These are phyloP conservation scores for Erysimum cheiri DNA, from an alignment of 441 rosid species.

Conservation along the genomic window DNA sequence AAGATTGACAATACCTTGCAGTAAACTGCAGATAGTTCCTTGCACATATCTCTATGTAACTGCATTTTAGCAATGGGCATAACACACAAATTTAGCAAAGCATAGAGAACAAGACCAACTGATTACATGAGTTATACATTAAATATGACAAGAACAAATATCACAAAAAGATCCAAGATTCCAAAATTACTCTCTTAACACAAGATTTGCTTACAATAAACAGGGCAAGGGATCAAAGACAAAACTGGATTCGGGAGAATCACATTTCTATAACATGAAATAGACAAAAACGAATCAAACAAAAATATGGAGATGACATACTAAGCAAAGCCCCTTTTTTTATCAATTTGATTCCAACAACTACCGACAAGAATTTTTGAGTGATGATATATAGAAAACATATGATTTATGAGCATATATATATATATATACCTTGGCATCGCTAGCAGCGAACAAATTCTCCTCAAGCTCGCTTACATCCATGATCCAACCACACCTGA, in stretches of 20 bases:
- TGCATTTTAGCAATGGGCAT: not conserved
- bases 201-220: slow-evolving; percentile 8
- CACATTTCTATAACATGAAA: not conserved
- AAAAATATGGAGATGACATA: not conserved
- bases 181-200: not conserved
- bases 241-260: not conserved
- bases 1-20: slow-evolving; percentile 5
- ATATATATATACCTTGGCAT: slow-evolving; percentile 8
- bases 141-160: too few relatives aligned
- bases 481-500: not conserved
- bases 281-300: not conserved
- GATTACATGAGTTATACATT: too few relatives aligned
- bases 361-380: not conserved
- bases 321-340: not conserved
- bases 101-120: not conserved
- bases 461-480: slow-evolving; percentile 16
- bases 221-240: slow-evolving; percentile 3
- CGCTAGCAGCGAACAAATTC: slow-evolving; percentile 20
- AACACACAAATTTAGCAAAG: not conserved
- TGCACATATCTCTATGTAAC: slow-evolving; percentile 12
- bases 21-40: slow-evolving; percentile 10
- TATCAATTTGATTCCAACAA: not conserved
- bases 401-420: not conserved
- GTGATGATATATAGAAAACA: not conserved
- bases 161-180: too few relatives aligned